These are phyloP conservation scores for Populus hybrid DNA, from an alignment of 441 rosid genomes.

Conservation along the genomic window DNA sequence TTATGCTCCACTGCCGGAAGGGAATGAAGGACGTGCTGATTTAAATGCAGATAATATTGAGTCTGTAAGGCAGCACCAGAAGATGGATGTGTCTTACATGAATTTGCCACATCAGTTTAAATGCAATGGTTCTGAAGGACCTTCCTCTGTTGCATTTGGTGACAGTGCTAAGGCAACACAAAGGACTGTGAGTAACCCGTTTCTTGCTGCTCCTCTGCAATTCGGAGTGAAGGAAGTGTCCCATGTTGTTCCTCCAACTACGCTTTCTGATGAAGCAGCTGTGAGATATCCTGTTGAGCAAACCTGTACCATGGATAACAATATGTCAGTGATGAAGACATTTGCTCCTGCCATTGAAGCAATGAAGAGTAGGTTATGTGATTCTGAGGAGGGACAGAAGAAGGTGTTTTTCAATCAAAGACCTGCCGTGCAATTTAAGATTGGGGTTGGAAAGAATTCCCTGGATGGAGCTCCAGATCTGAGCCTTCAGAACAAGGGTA, in stretches of 20 bases:
- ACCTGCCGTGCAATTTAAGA: constrained; percentile 60
- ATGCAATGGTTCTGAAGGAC: constrained; percentile 46
- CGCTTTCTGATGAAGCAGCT: constrained; percentile 38
- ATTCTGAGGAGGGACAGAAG: constrained; percentile 40
- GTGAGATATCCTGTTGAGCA: constrained; percentile 32
- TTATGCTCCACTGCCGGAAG: constrained; percentile 27
- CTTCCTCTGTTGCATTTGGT: constrained; percentile 31
- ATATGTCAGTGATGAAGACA: constrained; percentile 43
- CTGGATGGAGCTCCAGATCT: constrained; percentile 19
- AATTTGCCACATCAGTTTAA: constrained; percentile 43
- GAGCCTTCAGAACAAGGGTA: constrained; percentile 30
- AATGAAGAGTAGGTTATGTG: constrained; percentile 36
- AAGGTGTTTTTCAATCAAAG: constrained; percentile 40
- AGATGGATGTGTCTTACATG: constrained; percentile 32
- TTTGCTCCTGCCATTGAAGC: constrained; percentile 54
- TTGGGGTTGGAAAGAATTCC: constrained; percentile 44
- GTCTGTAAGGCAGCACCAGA: constrained; percentile 27
- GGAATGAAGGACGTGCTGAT: constrained; percentile 32
- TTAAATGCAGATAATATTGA: constrained; percentile 30
- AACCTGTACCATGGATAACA: constrained; percentile 29
- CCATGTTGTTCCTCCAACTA: constrained; percentile 43
- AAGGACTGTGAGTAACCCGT: constrained; percentile 53
- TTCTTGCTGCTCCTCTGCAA: constrained; percentile 65
- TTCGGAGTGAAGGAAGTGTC: constrained; percentile 61
- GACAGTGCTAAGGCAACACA: constrained; percentile 38